A percentile compares a stretch with the other conserved stretches of the same genome.
phyloP scores from a whole-genome alignment of 257 asterid genomes.

The Fraxinus quadrangulata region DNA sequence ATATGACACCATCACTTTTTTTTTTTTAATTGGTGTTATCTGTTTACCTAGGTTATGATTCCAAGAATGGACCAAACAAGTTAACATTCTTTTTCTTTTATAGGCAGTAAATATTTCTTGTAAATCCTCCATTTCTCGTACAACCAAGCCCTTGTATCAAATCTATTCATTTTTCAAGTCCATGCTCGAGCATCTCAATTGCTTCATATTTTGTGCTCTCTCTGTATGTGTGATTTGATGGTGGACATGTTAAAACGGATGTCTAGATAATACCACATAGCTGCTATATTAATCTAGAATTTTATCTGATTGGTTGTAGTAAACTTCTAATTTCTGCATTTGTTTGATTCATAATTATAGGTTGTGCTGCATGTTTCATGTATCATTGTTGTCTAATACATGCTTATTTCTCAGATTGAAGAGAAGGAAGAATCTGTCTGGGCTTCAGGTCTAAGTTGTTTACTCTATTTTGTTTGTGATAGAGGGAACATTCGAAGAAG shows the following conservation, averaged over 20 bases:
- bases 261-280: neutral
- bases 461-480: conserved; percentile 88
- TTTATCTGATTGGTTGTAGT: conserved; percentile 15
- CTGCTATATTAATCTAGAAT: neutral
- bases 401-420: conserved; percentile 59
- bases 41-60: neutral
- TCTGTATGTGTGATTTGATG: neutral
- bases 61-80: too few species aligned
- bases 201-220: neutral
- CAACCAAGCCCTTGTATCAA: neutral
- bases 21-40: neutral
- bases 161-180: neutral
- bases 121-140: too few species aligned
- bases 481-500: conserved; percentile 94
- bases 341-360: neutral
- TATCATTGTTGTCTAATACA: conserved; percentile 24
- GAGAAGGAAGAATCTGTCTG: conserved; percentile 92
- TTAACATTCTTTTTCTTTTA: too few species aligned
- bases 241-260: neutral
- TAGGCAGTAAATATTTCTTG: too few species aligned
- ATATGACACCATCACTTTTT: neutral
- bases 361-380: conserved; percentile 15
- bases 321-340: conserved; percentile 15
- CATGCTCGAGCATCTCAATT: neutral
- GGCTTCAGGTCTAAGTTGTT: conserved; percentile 97